Conservation (phyloP, 2,329 filamentous ascomycete genomes). For the Clathrospora elynae region DNA sequence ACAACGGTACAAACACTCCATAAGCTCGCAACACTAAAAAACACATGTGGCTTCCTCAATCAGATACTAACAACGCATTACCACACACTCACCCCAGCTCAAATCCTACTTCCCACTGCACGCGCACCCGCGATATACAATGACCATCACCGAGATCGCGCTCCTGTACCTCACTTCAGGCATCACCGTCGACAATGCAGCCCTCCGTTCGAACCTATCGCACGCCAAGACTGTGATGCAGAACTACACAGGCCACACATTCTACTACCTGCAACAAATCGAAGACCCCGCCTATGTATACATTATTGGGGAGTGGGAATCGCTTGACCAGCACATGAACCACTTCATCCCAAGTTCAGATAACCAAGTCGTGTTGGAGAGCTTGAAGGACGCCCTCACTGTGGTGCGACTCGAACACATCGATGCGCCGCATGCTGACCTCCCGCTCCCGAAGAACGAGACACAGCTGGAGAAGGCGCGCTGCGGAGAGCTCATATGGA, state of each 20-base stretch:
- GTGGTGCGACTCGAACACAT: slow-evolving; percentile 55
- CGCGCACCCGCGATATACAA: slow-evolving; percentile 17
- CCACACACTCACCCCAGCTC: neutral
- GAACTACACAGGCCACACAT: slow-evolving; percentile 43
- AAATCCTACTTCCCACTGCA: neutral
- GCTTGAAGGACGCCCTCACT: slow-evolving; percentile 46
- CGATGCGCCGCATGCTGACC: slow-evolving; percentile 42
- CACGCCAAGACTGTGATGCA: slow-evolving; percentile 48
- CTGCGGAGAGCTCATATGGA: slow-evolving; percentile 25
- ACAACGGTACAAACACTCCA: too few relatives aligned
- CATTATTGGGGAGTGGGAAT: slow-evolving; percentile 55
- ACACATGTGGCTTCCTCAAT: too few relatives aligned
- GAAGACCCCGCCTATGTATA: slow-evolving; percentile 52
- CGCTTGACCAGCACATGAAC: slow-evolving; percentile 49
- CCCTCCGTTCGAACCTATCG: slow-evolving; percentile 40
- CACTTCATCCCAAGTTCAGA: slow-evolving; percentile 51
- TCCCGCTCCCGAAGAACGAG: slow-evolving; percentile 31
- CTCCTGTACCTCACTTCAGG: slow-evolving; percentile 47
- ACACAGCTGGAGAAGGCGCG: slow-evolving; percentile 2
- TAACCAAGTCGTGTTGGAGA: slow-evolving; percentile 50
- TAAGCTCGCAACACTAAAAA: too few relatives aligned
- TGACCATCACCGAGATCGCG: slow-evolving; percentile 55
- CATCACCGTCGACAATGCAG: slow-evolving; percentile 22
- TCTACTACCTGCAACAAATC: slow-evolving; percentile 51
- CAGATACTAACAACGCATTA: too few relatives aligned